Percentiles rank a stretch among this genome's conserved stretches.
phyloP scores from a whole-genome alignment of 148 eudicot species.

The Persicaria maculosa region DNA sequence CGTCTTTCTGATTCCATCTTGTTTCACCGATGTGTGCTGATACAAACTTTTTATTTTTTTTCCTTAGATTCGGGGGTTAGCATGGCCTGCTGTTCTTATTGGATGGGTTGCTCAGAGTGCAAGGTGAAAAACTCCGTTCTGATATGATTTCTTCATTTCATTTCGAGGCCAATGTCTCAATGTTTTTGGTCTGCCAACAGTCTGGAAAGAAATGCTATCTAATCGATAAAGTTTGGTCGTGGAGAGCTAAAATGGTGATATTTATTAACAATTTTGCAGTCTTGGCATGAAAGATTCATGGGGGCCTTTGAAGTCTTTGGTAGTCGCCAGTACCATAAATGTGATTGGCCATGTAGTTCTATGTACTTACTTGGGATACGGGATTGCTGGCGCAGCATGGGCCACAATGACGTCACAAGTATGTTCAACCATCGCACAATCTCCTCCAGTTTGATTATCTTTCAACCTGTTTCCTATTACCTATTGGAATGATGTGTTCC shows the following conservation, averaged over 20 bases:
- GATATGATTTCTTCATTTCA: neutral
- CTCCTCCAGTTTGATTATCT: neutral
- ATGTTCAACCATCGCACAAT: constrained; percentile 12
- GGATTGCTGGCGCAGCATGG: constrained; percentile 99
- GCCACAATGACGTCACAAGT: constrained; percentile 93
- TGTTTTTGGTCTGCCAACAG: neutral
- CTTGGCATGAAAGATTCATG: constrained; percentile 98
- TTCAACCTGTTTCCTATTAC: neutral
- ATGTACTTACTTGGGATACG: constrained; percentile 61
- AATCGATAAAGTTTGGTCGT: neutral
- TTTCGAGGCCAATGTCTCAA: neutral
- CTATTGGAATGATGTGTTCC: constrained; percentile 11
- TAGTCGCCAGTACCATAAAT: constrained; percentile 72
- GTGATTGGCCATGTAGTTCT: constrained; percentile 73
- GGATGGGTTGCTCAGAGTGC: constrained; percentile 99
- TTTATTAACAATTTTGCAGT: constrained; percentile 34
- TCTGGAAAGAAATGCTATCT: neutral
- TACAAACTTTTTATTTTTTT: neutral
- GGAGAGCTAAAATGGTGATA: neutral
- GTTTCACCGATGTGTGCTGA: neutral
- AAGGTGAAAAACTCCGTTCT: constrained; percentile 38
- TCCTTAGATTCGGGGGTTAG: constrained; percentile 78
- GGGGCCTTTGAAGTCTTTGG: constrained; percentile 97
- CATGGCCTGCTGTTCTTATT: constrained; percentile 97
- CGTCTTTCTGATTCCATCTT: neutral